phyloP scores from a whole-genome alignment of 164 flowering plant species.

The Vitis riparia region DNA sequence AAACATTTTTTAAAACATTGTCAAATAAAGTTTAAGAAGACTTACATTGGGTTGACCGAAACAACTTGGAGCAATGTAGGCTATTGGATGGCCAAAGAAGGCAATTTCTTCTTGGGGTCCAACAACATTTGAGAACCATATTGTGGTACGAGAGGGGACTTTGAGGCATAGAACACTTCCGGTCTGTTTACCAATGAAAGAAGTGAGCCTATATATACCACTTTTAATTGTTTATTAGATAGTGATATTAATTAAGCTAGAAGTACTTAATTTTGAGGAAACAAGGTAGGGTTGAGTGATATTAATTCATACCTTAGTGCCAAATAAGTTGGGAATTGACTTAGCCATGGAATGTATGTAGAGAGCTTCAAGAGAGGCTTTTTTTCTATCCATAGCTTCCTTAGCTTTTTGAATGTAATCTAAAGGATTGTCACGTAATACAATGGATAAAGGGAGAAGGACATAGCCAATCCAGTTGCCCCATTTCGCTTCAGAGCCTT shows the following conservation, averaged over 20 bases:
- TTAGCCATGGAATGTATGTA: constrained; percentile 30
- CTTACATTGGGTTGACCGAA: constrained; percentile 50
- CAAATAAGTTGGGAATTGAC: constrained; percentile 40
- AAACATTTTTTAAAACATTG: too few species aligned
- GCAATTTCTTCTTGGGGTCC: constrained; percentile 50
- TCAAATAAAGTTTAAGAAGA: not conserved
- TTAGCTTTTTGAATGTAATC: constrained; percentile 64
- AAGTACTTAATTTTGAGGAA: too few species aligned
- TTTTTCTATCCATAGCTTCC: constrained; percentile 60
- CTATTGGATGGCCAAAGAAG: constrained; percentile 36
- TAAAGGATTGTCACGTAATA: constrained; percentile 47
- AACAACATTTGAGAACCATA: constrained; percentile 45
- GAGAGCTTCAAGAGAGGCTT: constrained; percentile 54
- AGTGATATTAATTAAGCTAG: too few species aligned
- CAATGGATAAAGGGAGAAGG: constrained; percentile 53
- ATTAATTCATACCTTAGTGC: constrained; percentile 43
- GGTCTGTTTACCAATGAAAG: constrained; percentile 19
- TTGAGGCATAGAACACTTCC: constrained; percentile 26
- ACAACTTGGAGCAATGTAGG: constrained; percentile 39
- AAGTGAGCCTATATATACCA: too few species aligned
- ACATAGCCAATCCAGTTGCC: constrained; percentile 65
- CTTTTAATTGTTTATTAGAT: too few species aligned
- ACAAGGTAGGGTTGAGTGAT: too few species aligned
- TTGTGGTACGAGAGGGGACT: constrained; percentile 25
- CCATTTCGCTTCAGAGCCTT: constrained; percentile 42